These are phyloP conservation scores for Populus hybrid DNA, from an alignment of 441 rosid species.

Conservation along the genomic window DNA sequence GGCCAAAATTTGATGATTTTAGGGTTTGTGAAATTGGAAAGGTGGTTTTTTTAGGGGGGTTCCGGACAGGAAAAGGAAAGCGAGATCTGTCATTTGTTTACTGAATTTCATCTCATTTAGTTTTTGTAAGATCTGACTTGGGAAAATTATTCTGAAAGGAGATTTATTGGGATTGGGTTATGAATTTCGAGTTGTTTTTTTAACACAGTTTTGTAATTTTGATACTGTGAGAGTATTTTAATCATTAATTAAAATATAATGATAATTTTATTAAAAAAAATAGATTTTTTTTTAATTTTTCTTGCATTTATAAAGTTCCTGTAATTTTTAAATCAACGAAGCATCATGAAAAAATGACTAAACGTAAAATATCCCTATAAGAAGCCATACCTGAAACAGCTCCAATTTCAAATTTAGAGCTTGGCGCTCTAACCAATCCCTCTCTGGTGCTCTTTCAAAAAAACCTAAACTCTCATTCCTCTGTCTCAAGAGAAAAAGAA, in stretches of 20 bases:
- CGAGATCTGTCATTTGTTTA: neutral
- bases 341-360: neutral
- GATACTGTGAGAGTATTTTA: neutral
- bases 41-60: neutral
- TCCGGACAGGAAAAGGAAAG: neutral
- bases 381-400: conserved; percentile 1
- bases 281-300: too few relatives aligned
- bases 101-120: neutral
- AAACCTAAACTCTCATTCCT: neutral
- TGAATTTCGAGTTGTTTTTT: neutral
- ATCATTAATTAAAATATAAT: too few relatives aligned
- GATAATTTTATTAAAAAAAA: too few relatives aligned
- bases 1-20: conserved; percentile 17
- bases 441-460: neutral
- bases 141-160: neutral
- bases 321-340: neutral
- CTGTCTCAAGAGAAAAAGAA: neutral
- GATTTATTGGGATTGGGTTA: neutral
- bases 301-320: too few relatives aligned
- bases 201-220: neutral
- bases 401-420: conserved; percentile 58
- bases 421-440: conserved; percentile 35
- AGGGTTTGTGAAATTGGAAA: neutral
- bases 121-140: neutral
- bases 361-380: neutral